Conservation (phyloP, 768 basidiomycete species). For the Gyrodon lividus region DNA sequence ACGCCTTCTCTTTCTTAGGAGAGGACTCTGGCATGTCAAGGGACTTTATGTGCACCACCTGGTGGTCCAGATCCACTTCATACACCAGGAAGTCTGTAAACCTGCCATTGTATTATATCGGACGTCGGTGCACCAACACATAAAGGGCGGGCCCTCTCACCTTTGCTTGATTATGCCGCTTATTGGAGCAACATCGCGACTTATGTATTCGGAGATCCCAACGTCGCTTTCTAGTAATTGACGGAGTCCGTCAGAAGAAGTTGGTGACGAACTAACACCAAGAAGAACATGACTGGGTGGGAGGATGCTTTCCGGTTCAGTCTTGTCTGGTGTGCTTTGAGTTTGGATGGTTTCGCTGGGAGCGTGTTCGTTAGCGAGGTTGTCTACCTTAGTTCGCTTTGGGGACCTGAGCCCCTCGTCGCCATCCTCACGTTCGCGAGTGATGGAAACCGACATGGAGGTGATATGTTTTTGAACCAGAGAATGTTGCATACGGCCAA, state of each 20-base stretch:
- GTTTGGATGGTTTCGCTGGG: slow-evolving; percentile 5
- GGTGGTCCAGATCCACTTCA: slow-evolving; percentile 81
- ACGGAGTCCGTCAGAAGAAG: slow-evolving; percentile 51
- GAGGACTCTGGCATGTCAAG: slow-evolving; percentile 67
- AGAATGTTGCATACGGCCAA: neutral
- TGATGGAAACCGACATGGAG: slow-evolving; percentile 31
- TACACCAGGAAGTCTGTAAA: slow-evolving; percentile 97
- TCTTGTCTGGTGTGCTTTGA: neutral
- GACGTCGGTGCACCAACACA: neutral
- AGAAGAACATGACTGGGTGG: slow-evolving; percentile 77
- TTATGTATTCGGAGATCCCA: slow-evolving; percentile 87
- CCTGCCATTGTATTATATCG: slow-evolving; percentile 40
- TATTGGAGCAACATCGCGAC: slow-evolving; percentile 65
- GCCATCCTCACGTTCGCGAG: slow-evolving; percentile 55
- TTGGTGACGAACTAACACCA: slow-evolving; percentile 52
- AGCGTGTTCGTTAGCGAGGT: slow-evolving; percentile 10
- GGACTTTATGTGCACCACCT: slow-evolving; percentile 78
- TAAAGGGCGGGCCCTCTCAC: slow-evolving; percentile 40
- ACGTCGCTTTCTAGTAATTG: slow-evolving; percentile 76
- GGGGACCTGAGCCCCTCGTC: slow-evolving; percentile 34
- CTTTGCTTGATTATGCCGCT: slow-evolving; percentile 97
- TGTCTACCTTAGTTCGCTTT: slow-evolving; percentile 39
- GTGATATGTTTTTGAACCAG: neutral
- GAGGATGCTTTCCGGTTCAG: slow-evolving; percentile 41
- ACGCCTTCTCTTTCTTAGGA: slow-evolving; percentile 38